Base-by-base conservation (phyloP, 2,329 filamentous ascomycete genomes). In the Sarocladiaceae sp. region DNA sequence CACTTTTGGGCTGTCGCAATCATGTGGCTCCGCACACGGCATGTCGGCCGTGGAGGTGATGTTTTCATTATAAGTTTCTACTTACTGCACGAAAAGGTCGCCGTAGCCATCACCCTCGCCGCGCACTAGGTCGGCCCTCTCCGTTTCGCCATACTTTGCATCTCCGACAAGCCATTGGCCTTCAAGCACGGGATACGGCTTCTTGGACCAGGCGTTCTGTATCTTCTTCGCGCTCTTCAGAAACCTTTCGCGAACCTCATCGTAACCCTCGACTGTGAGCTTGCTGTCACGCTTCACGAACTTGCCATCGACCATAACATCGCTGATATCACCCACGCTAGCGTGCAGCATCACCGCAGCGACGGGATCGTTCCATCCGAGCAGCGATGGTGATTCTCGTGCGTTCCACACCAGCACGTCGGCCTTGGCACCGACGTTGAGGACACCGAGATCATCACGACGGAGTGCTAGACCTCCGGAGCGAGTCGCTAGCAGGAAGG, bases 311-410 rank as follows among this genome's bases (percentile, higher is more conserved):
- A 78, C 67, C 9, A 75, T 47, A 1, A 78, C 75, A 42, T 72
- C 62, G 44, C 67, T 55, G 19, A 80, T 60, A 46, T 80, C 74
- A 0, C 69, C 73, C 3, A 74, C 66, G 44, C 65, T 72, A 1
- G 73, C 67, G 47, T 80, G 76, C 27, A 80, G 57, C 20, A 80
- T 68, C 1, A 80, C 61, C 0, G 76, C 76, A 0, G 75, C 75
- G 3, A 80, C 64, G 0, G 74, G 73, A 45, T 80, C 74, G 5
- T 50, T 58, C 73, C 74, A 79, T 3, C 76, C 76, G 1, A 78
- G 58, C 52, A 80, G 58, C 1, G 62, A 60, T 0, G 74, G 73
- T 0, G 67, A 64, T 1, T 64, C 58, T 0, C 62, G 59, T 0
- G 70, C 72, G 46, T 77, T 64, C 60, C 72, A 78, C 0, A 79